Percentiles rank a stretch among this genome's conserved stretches.
Evolutionary conservation across 495 filamentous ascomycete genomes (phyloP).

Genomic region (Penicillium longicatenatum): DNA sequence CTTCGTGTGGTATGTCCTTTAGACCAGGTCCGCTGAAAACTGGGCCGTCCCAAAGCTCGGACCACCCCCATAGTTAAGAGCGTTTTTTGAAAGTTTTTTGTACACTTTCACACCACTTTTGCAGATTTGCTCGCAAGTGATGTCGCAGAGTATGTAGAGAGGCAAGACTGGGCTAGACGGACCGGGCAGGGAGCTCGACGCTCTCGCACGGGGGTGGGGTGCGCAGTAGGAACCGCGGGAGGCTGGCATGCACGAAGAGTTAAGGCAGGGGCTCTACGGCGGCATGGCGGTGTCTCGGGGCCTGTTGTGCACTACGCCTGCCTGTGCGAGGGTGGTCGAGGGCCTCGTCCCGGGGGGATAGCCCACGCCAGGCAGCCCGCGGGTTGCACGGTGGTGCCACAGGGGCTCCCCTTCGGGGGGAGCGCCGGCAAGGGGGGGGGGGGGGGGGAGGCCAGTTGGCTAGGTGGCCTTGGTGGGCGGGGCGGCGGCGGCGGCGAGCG

Average conservation of each 20-base stretch:
- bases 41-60: constrained; percentile 3
- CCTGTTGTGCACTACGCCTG: background rate
- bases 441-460: background rate
- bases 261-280: background rate
- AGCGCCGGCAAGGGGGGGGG: background rate
- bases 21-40: background rate
- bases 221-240: background rate
- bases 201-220: background rate
- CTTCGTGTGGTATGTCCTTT: background rate
- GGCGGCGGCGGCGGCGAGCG: background rate
- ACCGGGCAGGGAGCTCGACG: background rate
- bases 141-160: constrained; percentile 25
- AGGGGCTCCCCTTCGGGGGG: background rate
- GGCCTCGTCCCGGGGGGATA: background rate
- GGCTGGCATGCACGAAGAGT: background rate
- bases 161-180: constrained; percentile 8
- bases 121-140: constrained; percentile 4
- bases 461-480: background rate
- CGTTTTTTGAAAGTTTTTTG: constrained; percentile 8
- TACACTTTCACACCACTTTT: constrained; percentile 1
- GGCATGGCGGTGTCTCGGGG: background rate
- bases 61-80: constrained; percentile 16
- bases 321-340: too few species aligned
- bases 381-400: background rate
- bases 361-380: background rate